These are phyloP conservation scores for Pistacia atlantica DNA, from an alignment of 345 rosid species.

Conservation along the genomic window DNA sequence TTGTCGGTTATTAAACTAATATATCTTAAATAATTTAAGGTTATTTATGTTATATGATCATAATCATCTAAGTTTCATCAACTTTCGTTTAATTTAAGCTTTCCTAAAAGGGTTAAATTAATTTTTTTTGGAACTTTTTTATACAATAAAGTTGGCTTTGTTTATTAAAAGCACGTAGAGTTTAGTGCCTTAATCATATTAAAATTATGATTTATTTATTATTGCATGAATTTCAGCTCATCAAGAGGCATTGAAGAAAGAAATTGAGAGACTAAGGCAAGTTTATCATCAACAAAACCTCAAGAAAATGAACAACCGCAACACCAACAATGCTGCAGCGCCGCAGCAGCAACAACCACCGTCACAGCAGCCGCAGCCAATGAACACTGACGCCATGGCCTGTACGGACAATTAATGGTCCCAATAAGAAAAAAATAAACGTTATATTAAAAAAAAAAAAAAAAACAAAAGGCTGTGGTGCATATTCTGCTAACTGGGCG, in stretches of 20 bases:
- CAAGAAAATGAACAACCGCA: conserved; percentile 37
- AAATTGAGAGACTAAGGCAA: conserved; percentile 67
- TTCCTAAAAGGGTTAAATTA: background rate
- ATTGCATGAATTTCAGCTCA: conserved; percentile 47
- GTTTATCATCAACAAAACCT: conserved; percentile 53
- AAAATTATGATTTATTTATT: background rate
- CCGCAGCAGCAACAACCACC: conserved; percentile 2
- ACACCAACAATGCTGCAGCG: background rate
- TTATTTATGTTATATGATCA: too few relatives aligned
- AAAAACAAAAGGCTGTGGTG: conserved; percentile 15
- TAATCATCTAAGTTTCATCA: too few relatives aligned
- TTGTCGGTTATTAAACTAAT: too few relatives aligned
- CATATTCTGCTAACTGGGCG: conserved; percentile 29
- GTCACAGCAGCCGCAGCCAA: conserved; percentile 9
- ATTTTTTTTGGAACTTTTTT: background rate
- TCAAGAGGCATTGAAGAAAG: conserved; percentile 68
- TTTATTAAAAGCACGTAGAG: background rate
- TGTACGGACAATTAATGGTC: conserved; percentile 22
- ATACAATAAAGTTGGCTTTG: background rate
- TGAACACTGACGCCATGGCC: conserved; percentile 3
- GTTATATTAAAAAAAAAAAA: too few relatives aligned
- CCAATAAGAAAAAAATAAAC: background rate
- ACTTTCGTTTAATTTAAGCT: too few relatives aligned
- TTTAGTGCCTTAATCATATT: conserved; percentile 3
- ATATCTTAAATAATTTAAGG: too few relatives aligned